A percentile compares a stretch with the other conserved stretches of the same genome.
Evolutionary conservation across 2,329 filamentous ascomycete genomes (phyloP).

Genomic region (Catunica adiposa): DNA sequence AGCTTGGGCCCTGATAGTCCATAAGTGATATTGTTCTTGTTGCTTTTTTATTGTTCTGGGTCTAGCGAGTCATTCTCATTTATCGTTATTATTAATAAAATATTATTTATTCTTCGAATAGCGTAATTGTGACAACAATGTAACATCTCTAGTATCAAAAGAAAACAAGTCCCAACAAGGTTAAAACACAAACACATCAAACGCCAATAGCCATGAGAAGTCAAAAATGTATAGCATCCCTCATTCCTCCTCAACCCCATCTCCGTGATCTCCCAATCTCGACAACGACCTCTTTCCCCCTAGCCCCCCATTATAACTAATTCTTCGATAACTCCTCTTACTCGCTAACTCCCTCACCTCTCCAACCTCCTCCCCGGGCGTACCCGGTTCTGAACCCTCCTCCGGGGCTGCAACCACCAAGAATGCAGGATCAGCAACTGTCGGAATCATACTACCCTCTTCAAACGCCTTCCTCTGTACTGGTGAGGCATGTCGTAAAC

Average conservation of each 20-base stretch:
- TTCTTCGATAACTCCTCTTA: background rate
- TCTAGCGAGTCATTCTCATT: no score
- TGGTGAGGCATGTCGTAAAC: slow-evolving; percentile 10
- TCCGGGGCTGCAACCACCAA: slow-evolving; percentile 49
- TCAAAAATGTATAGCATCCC: no score
- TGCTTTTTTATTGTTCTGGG: background rate
- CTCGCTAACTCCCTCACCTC: background rate
- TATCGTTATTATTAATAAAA: no score
- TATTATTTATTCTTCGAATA: no score
- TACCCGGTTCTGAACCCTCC: slow-evolving; percentile 40
- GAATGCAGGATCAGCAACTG: slow-evolving; percentile 23
- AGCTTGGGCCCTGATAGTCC: slow-evolving; percentile 18
- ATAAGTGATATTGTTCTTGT: background rate
- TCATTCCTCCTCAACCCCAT: background rate
- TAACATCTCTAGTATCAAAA: background rate
- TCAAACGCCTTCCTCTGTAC: slow-evolving; percentile 10
- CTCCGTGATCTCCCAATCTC: slow-evolving; percentile 3
- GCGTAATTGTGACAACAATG: no score
- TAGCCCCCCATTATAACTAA: slow-evolving; percentile 1
- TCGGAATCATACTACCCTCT: slow-evolving; percentile 10
- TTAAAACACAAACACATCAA: background rate
- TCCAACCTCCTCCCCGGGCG: slow-evolving; percentile 23
- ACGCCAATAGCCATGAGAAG: no score
- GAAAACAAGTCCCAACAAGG: background rate
- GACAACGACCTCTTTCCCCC: slow-evolving; percentile 9